phyloP scores from a whole-genome alignment of 2,329 filamentous ascomycete genomes.

The Cercospora zeina region DNA sequence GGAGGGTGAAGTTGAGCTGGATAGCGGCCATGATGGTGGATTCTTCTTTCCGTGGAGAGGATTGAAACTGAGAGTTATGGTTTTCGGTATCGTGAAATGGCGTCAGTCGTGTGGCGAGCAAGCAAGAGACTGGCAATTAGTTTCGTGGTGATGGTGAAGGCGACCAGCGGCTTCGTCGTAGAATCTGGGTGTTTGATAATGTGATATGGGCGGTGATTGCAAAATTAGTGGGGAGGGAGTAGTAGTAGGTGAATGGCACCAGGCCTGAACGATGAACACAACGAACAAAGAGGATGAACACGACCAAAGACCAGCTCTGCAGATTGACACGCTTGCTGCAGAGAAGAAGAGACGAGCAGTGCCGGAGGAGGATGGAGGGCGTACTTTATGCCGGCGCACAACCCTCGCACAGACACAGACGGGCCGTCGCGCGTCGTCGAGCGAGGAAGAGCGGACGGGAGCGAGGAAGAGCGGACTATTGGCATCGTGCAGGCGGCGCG shows the following conservation, averaged over 20 bases:
- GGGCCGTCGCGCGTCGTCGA: constrained; percentile 18
- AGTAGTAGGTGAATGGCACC: constrained; percentile 42
- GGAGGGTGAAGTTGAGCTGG: constrained; percentile 93
- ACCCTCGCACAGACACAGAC: constrained; percentile 10
- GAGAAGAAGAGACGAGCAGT: constrained; percentile 40
- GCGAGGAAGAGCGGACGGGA: neutral
- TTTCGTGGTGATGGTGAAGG: constrained; percentile 33
- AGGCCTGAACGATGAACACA: constrained; percentile 48
- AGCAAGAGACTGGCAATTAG: constrained; percentile 51
- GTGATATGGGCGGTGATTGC: constrained; percentile 30
- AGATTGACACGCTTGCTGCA: constrained; percentile 55
- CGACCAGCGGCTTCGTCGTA: constrained; percentile 39
- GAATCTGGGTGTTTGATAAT: constrained; percentile 34
- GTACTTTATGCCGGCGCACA: constrained; percentile 16
- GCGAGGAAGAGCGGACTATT: constrained; percentile 31
- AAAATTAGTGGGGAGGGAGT: constrained; percentile 34
- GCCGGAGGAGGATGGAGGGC: constrained; percentile 27
- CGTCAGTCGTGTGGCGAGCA: constrained; percentile 46
- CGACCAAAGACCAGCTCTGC: constrained; percentile 53
- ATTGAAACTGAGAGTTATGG: constrained; percentile 22
- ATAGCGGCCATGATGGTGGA: constrained; percentile 70
- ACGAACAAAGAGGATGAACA: constrained; percentile 45
- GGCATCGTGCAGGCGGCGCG: constrained; percentile 34
- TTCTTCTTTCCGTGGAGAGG: constrained; percentile 17
- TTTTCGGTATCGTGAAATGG: constrained; percentile 29